Conservation (phyloP, 495 filamentous ascomycete species). For the Aspergillus hancockii region DNA sequence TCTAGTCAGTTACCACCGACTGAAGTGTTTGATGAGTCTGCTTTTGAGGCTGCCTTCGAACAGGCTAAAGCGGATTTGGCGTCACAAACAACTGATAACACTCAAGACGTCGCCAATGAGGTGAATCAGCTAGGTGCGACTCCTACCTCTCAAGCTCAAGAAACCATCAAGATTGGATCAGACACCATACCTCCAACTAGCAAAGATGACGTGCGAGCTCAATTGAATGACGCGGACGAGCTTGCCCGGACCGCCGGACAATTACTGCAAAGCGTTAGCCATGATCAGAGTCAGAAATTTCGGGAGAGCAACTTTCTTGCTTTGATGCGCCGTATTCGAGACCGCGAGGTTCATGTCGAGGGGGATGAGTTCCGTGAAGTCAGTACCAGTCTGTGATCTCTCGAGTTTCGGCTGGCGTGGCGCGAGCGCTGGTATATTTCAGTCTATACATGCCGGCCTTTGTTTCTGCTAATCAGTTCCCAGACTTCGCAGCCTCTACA, state of each 20-base stretch:
- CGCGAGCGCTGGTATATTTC: slow-evolving; percentile 41
- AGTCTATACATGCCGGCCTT: slow-evolving; percentile 28
- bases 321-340: slow-evolving; percentile 68
- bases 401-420: slow-evolving; percentile 41
- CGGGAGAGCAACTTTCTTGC: slow-evolving; percentile 75
- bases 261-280: slow-evolving; percentile 66
- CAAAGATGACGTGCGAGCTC: slow-evolving; percentile 28
- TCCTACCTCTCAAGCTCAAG: slow-evolving; percentile 12
- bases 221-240: slow-evolving; percentile 58
- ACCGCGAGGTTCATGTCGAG: slow-evolving; percentile 54
- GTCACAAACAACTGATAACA: slow-evolving; percentile 23
- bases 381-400: slow-evolving; percentile 49
- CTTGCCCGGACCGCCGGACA: slow-evolving; percentile 70
- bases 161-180: slow-evolving; percentile 51
- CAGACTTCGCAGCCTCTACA: slow-evolving; percentile 52
- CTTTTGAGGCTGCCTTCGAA: slow-evolving; percentile 65
- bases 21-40: slow-evolving; percentile 58
- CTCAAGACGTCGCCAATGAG: slow-evolving; percentile 14
- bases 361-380: slow-evolving; percentile 58
- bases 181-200: slow-evolving; percentile 45
- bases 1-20: slow-evolving; percentile 19
- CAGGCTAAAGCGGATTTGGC: slow-evolving; percentile 44
- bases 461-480: slow-evolving; percentile 39
- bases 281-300: slow-evolving; percentile 72
- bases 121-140: slow-evolving; percentile 3